These are phyloP conservation scores for Lactifluus hygrophoroides DNA, from an alignment of 768 basidiomycete species.

Conservation along the genomic window DNA sequence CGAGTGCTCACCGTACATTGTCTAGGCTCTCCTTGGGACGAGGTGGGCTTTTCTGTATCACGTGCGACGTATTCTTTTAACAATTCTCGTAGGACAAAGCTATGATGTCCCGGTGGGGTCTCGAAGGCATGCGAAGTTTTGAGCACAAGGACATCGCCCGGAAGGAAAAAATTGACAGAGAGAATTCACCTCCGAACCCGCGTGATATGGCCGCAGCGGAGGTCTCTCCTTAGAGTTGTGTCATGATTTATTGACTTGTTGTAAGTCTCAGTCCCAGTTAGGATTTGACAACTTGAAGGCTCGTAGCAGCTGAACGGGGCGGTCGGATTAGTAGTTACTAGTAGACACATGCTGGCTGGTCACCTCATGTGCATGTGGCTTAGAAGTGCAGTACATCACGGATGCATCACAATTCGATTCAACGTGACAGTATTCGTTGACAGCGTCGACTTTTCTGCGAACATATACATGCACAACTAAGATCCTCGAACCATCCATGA, in stretches of 20 bases:
- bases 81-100: slow-evolving; percentile 63
- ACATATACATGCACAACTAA: background rate
- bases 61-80: background rate
- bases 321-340: background rate
- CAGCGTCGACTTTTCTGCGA: background rate
- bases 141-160: slow-evolving; percentile 55
- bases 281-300: background rate
- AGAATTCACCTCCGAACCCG: background rate
- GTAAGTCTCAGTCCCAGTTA: background rate
- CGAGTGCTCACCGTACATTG: slow-evolving; percentile 1
- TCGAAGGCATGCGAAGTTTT: slow-evolving; percentile 87
- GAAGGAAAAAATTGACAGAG: slow-evolving; percentile 37
- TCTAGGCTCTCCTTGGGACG: slow-evolving; percentile 88
- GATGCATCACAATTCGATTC: background rate
- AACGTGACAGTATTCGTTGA: background rate
- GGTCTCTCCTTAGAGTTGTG: background rate
- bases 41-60: slow-evolving; percentile 36
- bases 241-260: background rate
- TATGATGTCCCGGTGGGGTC: slow-evolving; percentile 90
- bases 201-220: background rate
- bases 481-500: too few species aligned
- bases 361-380: too few species aligned
- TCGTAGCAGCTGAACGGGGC: background rate
- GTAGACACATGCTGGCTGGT: too few species aligned
- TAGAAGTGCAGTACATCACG: background rate